Evolutionary conservation across 1,139 yeast genomes (phyloP), one percentile per base, ranked within the genome.

Genomic region (Candida dubliniensis): DNA sequence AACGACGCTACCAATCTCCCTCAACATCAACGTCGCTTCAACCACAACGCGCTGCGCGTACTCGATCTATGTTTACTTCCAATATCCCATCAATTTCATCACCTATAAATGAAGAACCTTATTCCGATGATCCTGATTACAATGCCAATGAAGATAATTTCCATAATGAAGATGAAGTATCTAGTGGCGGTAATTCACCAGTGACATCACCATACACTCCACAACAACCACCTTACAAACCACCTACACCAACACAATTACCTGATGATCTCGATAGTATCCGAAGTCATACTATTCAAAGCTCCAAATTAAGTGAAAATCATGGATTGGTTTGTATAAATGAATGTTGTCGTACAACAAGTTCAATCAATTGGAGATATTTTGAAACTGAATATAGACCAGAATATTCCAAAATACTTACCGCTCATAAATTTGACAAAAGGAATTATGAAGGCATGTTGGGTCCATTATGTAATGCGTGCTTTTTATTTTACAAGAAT

Each of bases 391-490:
- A 69, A 34, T 67, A 65, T 49, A 71, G 66, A 45, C 67, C 73
- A 8, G 70, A 67, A 45, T 69, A 67, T 48, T 67, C 67, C 45
- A 69, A 66, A 33, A 62, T 71, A 31, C 70, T 67, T 44, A 59
- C 69, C 39, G 68, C 76, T 6, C 64, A 64, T 36, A 68, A 65
- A 46, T 73, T 74, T 47, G 66, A 73, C 54, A 69, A 69, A 48
- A 63, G 62, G 46, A 60, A 71, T 47, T 74, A 72, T 49, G 76
- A 74, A 41, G 78, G 77, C 4, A 74, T 74, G 79, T 71, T 70
- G 52, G 81, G 81, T 1, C 77, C 79, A 0, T 61, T 75, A 43
- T 76, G 81, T 55, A 74, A 75, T 54, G 79, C 79, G 2, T 76
- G 81, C 51, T 73, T 70, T 51, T 59, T 74, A 29, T 75, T 75